Evolutionary conservation across 805 yeast genomes (phyloP), one percentile per base, ranked within the genome.

Genomic region (Soucietia sequanensis): DNA sequence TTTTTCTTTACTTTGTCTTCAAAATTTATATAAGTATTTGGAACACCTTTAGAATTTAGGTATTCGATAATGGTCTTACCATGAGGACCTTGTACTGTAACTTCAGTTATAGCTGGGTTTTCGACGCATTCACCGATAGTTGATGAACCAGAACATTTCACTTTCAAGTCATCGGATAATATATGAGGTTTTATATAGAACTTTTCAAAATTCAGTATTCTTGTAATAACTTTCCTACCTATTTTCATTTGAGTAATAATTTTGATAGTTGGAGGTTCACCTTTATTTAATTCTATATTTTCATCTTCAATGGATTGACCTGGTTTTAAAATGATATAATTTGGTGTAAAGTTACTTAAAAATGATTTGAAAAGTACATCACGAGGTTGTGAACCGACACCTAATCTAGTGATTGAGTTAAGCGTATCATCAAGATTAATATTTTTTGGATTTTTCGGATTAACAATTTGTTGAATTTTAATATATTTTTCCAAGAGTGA

Each of bases 1-100:
- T 70, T 78, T 38, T 65, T 60, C 50, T 78, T 81, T 16, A 75
- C 52, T 49, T 79, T 82, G 48, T 84, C 84, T 37, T 74, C 80
- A 38, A 76, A 73, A 16, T 72, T 74, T 12, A 91, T 80, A 81
- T 83, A 84, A 12, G 70, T 56, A 4, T 72, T 55, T 16, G 83
- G 81, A 17, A 91, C 60, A 0, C 95, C 95, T 38, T 78, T 65
- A 4, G 62, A 64, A 28, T 63, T 70, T 38, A 90, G 60, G 29
- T 81, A 55, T 2, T 80, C 81, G n/a, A 70, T 62, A 8, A 84
- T 76, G 0, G 72, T 56, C 30, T 76, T 72, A 16, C 80, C 79
- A 54, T 91, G 98, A 2, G 91, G 84, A 0, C 99, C 99, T 62
- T 93, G 98, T 2, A 93, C 95, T 30, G 80, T 72, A 4, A 93